Conservation (phyloP, 768 basidiomycete species). For the Rhizopogon vinicolor region DNA sequence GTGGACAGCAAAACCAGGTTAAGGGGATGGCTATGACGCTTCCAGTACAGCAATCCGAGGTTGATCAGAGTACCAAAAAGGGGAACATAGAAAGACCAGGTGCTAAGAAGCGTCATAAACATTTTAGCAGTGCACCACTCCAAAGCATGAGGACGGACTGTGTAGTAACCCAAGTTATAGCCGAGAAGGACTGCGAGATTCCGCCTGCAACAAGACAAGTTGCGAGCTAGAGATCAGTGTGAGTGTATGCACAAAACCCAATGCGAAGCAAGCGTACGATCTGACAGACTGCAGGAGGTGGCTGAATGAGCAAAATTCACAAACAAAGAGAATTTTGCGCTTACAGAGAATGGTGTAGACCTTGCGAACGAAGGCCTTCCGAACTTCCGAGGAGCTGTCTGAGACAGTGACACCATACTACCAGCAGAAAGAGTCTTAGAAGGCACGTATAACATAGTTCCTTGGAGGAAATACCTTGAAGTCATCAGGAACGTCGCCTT, state of each 20-base stretch:
- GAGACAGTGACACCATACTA: slow-evolving; percentile 77
- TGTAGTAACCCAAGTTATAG: slow-evolving; percentile 65
- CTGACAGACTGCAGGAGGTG: slow-evolving; percentile 50
- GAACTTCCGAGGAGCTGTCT: slow-evolving; percentile 73
- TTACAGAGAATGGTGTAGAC: slow-evolving; percentile 86
- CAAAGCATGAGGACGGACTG: slow-evolving; percentile 43
- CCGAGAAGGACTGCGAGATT: slow-evolving; percentile 57
- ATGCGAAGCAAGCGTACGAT: slow-evolving; percentile 44
- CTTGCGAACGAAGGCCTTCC: slow-evolving; percentile 86
- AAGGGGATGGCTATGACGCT: slow-evolving; percentile 84
- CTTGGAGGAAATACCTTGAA: slow-evolving; percentile 64
- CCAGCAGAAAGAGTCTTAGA: background rate
- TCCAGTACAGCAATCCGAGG: slow-evolving; percentile 83
- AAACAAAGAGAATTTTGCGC: slow-evolving; percentile 22
- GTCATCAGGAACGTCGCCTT: slow-evolving; percentile 83
- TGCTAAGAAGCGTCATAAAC: slow-evolving; percentile 30
- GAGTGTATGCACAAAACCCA: background rate
- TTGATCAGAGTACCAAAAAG: slow-evolving; percentile 77
- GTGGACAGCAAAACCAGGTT: slow-evolving; percentile 82
- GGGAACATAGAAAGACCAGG: slow-evolving; percentile 78
- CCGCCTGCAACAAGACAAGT: slow-evolving; percentile 74
- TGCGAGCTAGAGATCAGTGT: slow-evolving; percentile 39
- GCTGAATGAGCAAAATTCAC: background rate
- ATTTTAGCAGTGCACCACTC: slow-evolving; percentile 1
- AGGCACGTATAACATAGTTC: background rate